A percentile compares a stretch with the other conserved stretches of the same genome.
Evolutionary conservation across 2,329 filamentous ascomycete genomes (phyloP).

Genomic region (Cladosporium oxysporum): DNA sequence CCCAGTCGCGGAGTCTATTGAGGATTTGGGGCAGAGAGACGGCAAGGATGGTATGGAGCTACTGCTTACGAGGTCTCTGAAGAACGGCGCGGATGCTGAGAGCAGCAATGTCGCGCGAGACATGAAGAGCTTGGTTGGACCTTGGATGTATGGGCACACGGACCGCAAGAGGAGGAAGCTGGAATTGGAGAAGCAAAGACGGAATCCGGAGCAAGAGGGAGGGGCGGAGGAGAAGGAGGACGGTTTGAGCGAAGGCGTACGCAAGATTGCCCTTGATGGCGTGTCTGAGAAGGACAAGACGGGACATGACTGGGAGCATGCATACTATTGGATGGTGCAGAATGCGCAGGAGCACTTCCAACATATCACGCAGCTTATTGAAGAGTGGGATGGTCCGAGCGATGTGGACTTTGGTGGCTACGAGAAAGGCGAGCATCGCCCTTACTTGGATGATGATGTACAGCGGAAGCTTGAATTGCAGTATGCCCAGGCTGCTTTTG

Average conservation of each 20-base stretch:
- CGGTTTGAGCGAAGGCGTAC: constrained; percentile 20
- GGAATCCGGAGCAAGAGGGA: constrained; percentile 10
- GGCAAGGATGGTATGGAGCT: constrained; percentile 61
- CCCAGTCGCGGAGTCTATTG: constrained; percentile 60
- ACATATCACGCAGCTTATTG: constrained; percentile 63
- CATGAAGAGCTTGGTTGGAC: constrained; percentile 66
- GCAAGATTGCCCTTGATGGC: constrained; percentile 33
- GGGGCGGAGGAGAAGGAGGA: constrained; percentile 5
- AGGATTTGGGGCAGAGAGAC: constrained; percentile 63
- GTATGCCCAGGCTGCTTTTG: constrained; percentile 69
- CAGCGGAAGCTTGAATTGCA: constrained; percentile 61
- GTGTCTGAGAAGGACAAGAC: constrained; percentile 35
- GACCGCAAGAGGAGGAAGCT: constrained; percentile 55
- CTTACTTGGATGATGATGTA: constrained; percentile 62
- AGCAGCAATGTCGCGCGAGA: constrained; percentile 59
- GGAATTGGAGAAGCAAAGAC: constrained; percentile 4
- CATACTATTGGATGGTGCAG: constrained; percentile 66
- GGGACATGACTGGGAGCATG: constrained; percentile 67
- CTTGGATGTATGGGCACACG: constrained; percentile 69
- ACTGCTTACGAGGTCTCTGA: constrained; percentile 48
- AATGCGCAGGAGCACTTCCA: constrained; percentile 63
- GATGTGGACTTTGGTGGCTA: constrained; percentile 67
- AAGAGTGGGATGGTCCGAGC: constrained; percentile 71
- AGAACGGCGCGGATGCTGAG: constrained; percentile 15
- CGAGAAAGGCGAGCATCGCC: constrained; percentile 49